These are phyloP conservation scores for Heterobasidion annosum DNA, from an alignment of 1,284 basidiomycete genomes.

Conservation along the genomic window DNA sequence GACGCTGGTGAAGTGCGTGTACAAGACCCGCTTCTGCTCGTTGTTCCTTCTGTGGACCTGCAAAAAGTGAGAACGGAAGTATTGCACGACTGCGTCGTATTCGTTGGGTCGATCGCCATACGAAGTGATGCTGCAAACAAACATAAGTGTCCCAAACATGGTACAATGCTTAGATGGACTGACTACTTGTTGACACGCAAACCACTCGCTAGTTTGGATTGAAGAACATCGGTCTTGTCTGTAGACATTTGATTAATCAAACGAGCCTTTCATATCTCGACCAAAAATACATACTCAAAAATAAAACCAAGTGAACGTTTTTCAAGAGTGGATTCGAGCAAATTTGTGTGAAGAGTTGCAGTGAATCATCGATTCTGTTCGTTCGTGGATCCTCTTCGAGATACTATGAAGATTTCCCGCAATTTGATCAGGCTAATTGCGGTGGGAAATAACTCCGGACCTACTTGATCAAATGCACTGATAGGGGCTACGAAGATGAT, in stretches of 20 bases:
- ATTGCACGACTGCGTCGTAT: slow-evolving; percentile 69
- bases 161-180: slow-evolving; percentile 16
- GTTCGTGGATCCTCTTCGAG: slow-evolving; percentile 75
- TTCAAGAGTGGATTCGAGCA: slow-evolving; percentile 75
- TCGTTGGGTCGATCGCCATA: slow-evolving; percentile 74
- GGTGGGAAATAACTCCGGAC: slow-evolving; percentile 1
- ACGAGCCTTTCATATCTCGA: neutral
- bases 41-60: slow-evolving; percentile 75
- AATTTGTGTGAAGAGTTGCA: slow-evolving; percentile 76
- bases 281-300: slow-evolving; percentile 49
- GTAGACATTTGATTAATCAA: slow-evolving; percentile 3
- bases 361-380: slow-evolving; percentile 76
- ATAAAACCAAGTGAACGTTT: slow-evolving; percentile 68
- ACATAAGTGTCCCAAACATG: neutral
- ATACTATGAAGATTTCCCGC: slow-evolving; percentile 35
- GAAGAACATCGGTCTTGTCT: slow-evolving; percentile 75
- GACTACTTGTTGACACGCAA: slow-evolving; percentile 72
- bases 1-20: slow-evolving; percentile 73
- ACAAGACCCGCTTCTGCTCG: slow-evolving; percentile 67
- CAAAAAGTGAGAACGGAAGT: slow-evolving; percentile 77
- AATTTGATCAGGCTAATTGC: neutral
- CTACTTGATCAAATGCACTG: slow-evolving; percentile 77
- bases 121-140: slow-evolving; percentile 57
- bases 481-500: slow-evolving; percentile 84
- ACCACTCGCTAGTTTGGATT: slow-evolving; percentile 56